Conservation (phyloP, 2,329 filamentous ascomycete genomes). For the Whalleya microplaca region DNA sequence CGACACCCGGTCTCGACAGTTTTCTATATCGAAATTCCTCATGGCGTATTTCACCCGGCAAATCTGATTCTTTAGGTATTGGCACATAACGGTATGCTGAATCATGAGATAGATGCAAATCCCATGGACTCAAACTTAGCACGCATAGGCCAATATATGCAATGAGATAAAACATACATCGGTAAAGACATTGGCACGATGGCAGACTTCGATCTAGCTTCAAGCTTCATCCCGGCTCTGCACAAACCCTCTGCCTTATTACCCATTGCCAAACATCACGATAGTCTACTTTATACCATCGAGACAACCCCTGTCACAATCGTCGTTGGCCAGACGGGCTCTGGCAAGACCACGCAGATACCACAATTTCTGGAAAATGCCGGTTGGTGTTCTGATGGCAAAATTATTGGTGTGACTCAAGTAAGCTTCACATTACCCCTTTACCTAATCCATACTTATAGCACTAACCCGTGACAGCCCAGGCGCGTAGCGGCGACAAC, state of each 20-base stretch:
- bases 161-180: slow-evolving; percentile 3
- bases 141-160: neutral
- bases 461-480: slow-evolving; percentile 58
- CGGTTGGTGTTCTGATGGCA: slow-evolving; percentile 86
- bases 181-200: slow-evolving; percentile 39
- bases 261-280: slow-evolving; percentile 82
- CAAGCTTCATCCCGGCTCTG: slow-evolving; percentile 74
- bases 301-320: slow-evolving; percentile 86
- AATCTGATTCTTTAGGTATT: neutral
- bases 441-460: neutral
- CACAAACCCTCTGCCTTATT: slow-evolving; percentile 84
- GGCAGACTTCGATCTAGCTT: slow-evolving; percentile 60
- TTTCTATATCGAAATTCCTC: neutral
- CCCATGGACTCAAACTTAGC: neutral
- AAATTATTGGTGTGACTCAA: slow-evolving; percentile 87
- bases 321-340: slow-evolving; percentile 91
- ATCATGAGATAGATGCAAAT: neutral
- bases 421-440: slow-evolving; percentile 54
- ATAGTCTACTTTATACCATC: slow-evolving; percentile 81
- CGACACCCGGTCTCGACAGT: neutral
- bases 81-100: neutral
- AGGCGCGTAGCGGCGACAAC: slow-evolving; percentile 89
- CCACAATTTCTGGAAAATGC: slow-evolving; percentile 87
- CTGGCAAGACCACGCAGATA: slow-evolving; percentile 93
- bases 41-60: neutral